Evolutionary conservation across 345 rosid genomes (phyloP), one percentile per base, ranked within the genome.

Genomic region (Eutrema heterophyllum): DNA sequence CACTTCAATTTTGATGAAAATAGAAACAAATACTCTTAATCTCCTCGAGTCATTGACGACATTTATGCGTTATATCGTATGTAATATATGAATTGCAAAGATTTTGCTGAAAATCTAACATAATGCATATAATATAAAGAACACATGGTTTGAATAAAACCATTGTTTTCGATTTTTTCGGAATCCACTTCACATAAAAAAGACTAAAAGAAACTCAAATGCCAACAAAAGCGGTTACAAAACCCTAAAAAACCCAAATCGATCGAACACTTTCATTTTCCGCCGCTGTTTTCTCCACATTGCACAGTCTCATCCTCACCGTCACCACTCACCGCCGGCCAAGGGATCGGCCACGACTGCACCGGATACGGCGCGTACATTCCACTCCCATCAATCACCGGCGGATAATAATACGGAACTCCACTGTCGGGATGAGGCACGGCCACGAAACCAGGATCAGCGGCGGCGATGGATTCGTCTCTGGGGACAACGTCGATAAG

Each of bases 401-500:
- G 87, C 0, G 93, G 93, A 68, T 88, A 90, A 74, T 70, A 88
- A 72, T 86, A 88, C 2, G 89, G 89, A 10, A 86, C 86, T 12
- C 92, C 96, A 60, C 93, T 80, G 3, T 86, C 90, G 0, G 89
- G 72, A 49, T 91, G 62, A 18, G 87, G 90, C 12, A 83, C 26
- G 16, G 35, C 82, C 71, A 78, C 72, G 4, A 78, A 85, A n/a
- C 79, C 86, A 11, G 81, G 67, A 10, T 79, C 83, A 30, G 85
- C 74, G 60, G 80, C 93, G 6, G 85, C 85, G 85, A 83, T 81
- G 54, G 84, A 76, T 72, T 89, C 96, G 35, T 86, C 95, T 30
- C 94, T 72, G 9, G 97, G 98, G 41, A 89, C 89, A 59, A 88
- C 83, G 67, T 89, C 98, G 4, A 88, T 88, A 66, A 88, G 79